Evolutionary conservation across 2,329 filamentous ascomycete species (phyloP).

Genomic region (Trichoderma lentiforme): DNA sequence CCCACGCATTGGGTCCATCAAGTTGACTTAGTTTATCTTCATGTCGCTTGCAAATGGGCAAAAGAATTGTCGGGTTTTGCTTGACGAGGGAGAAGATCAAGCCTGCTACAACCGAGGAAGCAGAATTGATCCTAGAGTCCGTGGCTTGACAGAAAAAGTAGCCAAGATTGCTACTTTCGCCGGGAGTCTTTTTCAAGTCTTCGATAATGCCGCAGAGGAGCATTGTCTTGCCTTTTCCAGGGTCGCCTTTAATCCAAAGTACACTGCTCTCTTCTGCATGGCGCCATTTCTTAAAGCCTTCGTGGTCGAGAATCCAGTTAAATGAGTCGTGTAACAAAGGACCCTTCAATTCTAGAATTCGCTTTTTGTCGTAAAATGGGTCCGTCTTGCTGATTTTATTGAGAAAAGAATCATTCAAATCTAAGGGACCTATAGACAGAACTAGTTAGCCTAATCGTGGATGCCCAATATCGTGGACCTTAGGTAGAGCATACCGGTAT

Average conservation of each 20-base stretch:
- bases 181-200: neutral
- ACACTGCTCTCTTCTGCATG: conserved; percentile 22
- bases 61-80: conserved; percentile 31
- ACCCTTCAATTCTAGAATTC: conserved; percentile 35
- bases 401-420: neutral
- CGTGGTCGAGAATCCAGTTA: conserved; percentile 32
- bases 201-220: conserved; percentile 37
- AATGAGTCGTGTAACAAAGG: conserved; percentile 32
- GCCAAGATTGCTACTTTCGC: conserved; percentile 13
- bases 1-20: conserved; percentile 37
- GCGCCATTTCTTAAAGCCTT: conserved; percentile 23
- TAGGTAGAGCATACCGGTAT: neutral
- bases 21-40: conserved; percentile 37
- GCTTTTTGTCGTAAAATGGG: conserved; percentile 28
- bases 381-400: neutral
- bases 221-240: conserved; percentile 46
- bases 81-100: conserved; percentile 40
- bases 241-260: conserved; percentile 39
- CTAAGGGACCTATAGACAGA: neutral
- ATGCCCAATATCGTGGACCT: neutral
- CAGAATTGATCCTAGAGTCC: conserved; percentile 36
- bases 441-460: neutral
- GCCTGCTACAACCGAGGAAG: conserved; percentile 39
- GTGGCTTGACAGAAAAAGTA: conserved; percentile 16
- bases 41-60: conserved; percentile 31